Conservation (phyloP, 352 stramenopile genomes). For the Peronospora farinosa region DNA sequence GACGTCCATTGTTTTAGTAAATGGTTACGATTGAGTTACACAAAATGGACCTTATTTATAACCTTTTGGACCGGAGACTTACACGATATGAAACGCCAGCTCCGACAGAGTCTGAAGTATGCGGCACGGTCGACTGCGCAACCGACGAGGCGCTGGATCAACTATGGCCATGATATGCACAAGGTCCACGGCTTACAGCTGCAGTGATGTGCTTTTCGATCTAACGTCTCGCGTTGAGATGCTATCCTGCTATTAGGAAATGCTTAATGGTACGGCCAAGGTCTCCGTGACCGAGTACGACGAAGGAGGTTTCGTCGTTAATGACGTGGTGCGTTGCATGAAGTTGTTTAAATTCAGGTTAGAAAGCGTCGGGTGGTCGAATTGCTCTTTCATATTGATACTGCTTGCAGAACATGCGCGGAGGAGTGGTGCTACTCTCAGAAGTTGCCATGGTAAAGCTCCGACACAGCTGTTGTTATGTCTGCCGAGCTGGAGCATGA, state of each 20-base stretch:
- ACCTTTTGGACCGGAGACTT: not conserved
- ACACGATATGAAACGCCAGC: conserved; percentile 19
- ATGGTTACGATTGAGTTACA: conserved; percentile 13
- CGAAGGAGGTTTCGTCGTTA: conserved; percentile 79
- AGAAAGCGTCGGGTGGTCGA: not conserved
- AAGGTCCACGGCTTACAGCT: conserved; percentile 27
- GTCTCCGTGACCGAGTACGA: conserved; percentile 80
- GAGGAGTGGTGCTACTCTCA: conserved; percentile 56
- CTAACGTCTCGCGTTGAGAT: conserved; percentile 1
- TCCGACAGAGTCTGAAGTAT: conserved; percentile 20
- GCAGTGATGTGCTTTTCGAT: not conserved
- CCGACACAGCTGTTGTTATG: too few relatives aligned
- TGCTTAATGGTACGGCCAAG: conserved; percentile 74
- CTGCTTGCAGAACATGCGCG: conserved; percentile 69
- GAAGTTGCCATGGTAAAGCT: conserved; percentile 66
- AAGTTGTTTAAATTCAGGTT: not conserved
- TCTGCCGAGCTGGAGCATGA: not conserved
- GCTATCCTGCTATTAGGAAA: conserved; percentile 45
- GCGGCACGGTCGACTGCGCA: conserved; percentile 9
- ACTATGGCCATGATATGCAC: conserved; percentile 84
- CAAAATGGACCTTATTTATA: conserved; percentile 5
- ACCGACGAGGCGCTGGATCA: conserved; percentile 46
- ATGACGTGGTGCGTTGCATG: conserved; percentile 47
- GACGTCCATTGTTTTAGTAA: conserved; percentile 13
- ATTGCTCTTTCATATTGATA: not conserved